Evolutionary conservation across 108 stramenopile genomes (phyloP).

Genomic region (Phaeodactylum tricornutum): DNA sequence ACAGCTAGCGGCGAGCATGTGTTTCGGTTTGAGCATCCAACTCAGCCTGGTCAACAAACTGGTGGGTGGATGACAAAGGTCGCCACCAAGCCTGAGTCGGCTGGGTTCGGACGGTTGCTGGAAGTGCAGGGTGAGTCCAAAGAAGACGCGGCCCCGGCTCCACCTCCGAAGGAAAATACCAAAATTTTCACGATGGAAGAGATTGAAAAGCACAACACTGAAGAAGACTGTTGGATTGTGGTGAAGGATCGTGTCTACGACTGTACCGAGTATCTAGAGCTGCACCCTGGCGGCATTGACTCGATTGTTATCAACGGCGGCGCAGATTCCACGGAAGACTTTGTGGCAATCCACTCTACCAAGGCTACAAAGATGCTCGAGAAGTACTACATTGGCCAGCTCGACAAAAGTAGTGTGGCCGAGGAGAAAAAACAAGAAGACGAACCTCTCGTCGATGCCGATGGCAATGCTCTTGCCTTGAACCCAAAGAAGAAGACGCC

Average conservation of each 20-base stretch:
- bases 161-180: slow-evolving; percentile 20
- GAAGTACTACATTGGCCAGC: slow-evolving; percentile 87
- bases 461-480: slow-evolving; percentile 64
- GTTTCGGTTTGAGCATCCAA: slow-evolving; percentile 93
- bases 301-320: slow-evolving; percentile 94
- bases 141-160: slow-evolving; percentile 28
- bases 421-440: slow-evolving; percentile 23
- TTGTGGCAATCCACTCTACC: slow-evolving; percentile 91
- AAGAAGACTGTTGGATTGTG: slow-evolving; percentile 91
- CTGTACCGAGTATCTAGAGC: slow-evolving; percentile 88
- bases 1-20: slow-evolving; percentile 47
- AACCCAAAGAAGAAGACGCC: slow-evolving; percentile 83
- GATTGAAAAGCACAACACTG: slow-evolving; percentile 80
- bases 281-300: slow-evolving; percentile 90
- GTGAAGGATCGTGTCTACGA: slow-evolving; percentile 89
- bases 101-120: slow-evolving; percentile 68
- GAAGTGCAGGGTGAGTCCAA: slow-evolving; percentile 35
- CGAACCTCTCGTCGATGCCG: slow-evolving; percentile 31
- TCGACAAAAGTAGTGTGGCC: slow-evolving; percentile 31
- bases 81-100: slow-evolving; percentile 61
- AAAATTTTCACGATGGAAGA: slow-evolving; percentile 78
- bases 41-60: slow-evolving; percentile 83
- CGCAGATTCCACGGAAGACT: slow-evolving; percentile 91
- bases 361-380: slow-evolving; percentile 92
- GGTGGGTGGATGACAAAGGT: slow-evolving; percentile 95